Base-by-base conservation (phyloP, 148 eudicot species). In the Dysphania ambrosioides region DNA sequence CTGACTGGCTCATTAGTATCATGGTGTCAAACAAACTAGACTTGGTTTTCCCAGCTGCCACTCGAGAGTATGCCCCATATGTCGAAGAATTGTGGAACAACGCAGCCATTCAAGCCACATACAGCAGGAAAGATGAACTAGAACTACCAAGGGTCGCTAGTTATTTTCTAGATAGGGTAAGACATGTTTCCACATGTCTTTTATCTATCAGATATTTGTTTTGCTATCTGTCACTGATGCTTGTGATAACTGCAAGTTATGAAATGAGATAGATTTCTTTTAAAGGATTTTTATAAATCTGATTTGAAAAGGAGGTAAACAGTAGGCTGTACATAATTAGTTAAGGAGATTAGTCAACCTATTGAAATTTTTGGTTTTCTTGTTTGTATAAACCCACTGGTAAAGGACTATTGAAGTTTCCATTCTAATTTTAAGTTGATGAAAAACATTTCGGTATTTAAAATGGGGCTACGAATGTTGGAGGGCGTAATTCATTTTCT, bases 21-120 rank as follows among this genome's bases (percentile, higher is more conserved):
- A 87, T 83, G 88, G 77, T 82, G 65, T 82, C 97, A 5, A 90
- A 92, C 71, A 91, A 91, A 81, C 83, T 91, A 73, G 90, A 91
- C 42, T 77, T 72, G 74, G 77, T 89, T 35, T 86, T 88, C 71
- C 94, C 92, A 13, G 94, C 92, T 67, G 79, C 92, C 2, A 76
- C 94, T 76, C 85, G 94, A 78, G 98, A 89, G 85, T 85, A 89
- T 76, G 86, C 98, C 56, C 86, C 83, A 35, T 57, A 40, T 68
- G 89, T 93, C 51, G 93, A 88, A 76, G 94, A 93, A 49, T 68
- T 93, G 47, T 88, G 96, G 98, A 89, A 87, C 58, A 87, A 91
- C 77, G 75, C 80, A 72, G 89, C 92, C 76, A 82, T 93, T 83
- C 89, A 87, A 83, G 93, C 91, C 70, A 83, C 91, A 51, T 91